A percentile compares a stretch with the other conserved stretches of the same genome.
Evolutionary conservation across 352 stramenopile genomes (phyloP).

Genomic region (Pythium monospermum): DNA sequence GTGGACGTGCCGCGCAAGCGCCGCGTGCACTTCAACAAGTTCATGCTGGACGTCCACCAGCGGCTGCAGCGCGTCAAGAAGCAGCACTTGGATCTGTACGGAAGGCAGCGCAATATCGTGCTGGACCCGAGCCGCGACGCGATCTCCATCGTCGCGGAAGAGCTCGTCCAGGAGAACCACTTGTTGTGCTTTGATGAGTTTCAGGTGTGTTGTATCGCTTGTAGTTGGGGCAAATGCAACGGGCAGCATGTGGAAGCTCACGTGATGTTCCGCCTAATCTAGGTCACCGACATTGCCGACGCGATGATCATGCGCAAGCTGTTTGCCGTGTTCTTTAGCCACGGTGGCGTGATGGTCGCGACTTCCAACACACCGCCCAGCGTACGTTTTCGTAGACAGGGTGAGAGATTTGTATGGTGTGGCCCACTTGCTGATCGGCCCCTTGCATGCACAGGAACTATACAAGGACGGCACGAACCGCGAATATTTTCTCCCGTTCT

Average conservation of each 20-base stretch:
- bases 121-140: conserved; percentile 62
- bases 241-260: too few species aligned
- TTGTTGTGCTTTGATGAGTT: conserved; percentile 98
- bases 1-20: conserved; percentile 65
- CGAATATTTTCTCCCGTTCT: conserved; percentile 96
- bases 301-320: conserved; percentile 96
- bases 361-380: conserved; percentile 91
- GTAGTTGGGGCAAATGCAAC: neutral
- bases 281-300: conserved; percentile 95
- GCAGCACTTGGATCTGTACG: conserved; percentile 67
- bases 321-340: conserved; percentile 88
- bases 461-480: conserved; percentile 95
- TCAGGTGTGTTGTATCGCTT: conserved; percentile 39
- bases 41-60: conserved; percentile 95
- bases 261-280: neutral
- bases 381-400: conserved; percentile 20
- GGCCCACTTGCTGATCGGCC: neutral
- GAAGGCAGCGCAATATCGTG: conserved; percentile 86
- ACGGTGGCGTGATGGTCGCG: conserved; percentile 91
- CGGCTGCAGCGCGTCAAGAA: conserved; percentile 90
- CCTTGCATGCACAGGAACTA: conserved; percentile 48
- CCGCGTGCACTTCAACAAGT: conserved; percentile 96
- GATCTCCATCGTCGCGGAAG: conserved; percentile 72
- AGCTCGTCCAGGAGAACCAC: conserved; percentile 84
- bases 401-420: too few species aligned